A percentile compares a stretch with the other conserved stretches of the same genome.
Conservation (phyloP, 139 green algal genomes). For the Pleodorina starrii region DNA sequence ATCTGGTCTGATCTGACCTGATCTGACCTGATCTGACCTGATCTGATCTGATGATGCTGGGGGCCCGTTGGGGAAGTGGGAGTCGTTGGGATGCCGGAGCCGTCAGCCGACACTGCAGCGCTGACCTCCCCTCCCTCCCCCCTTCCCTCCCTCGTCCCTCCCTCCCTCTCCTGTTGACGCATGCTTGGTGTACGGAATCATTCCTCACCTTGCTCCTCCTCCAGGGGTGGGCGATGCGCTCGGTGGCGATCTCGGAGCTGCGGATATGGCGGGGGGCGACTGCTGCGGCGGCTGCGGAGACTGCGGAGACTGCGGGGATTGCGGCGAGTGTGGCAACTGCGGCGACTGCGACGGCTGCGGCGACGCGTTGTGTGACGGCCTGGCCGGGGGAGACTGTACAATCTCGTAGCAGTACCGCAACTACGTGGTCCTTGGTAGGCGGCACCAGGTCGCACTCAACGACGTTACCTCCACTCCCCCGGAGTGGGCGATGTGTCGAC, state of each 20-base stretch:
- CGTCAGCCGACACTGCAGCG: too few species aligned
- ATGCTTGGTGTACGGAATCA: too few species aligned
- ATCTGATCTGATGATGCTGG: too few species aligned
- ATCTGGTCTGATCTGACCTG: too few species aligned
- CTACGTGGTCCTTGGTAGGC: too few species aligned
- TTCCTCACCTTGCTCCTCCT: not conserved
- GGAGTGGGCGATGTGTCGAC: not conserved
- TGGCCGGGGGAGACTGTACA: not conserved
- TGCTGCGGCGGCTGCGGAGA: conserved; percentile 23
- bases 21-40: too few species aligned
- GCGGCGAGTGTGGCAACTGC: conserved; percentile 7
- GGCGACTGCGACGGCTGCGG: conserved; percentile 22
- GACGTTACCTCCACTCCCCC: too few species aligned
- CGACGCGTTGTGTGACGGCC: not conserved
- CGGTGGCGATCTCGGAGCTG: conserved; percentile 15
- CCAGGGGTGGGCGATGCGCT: not conserved
- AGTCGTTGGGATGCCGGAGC: too few species aligned
- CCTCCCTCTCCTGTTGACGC: not conserved
- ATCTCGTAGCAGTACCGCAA: too few species aligned
- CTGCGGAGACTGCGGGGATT: conserved; percentile 44
- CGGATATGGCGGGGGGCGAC: conserved; percentile 31
- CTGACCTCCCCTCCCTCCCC: too few species aligned
- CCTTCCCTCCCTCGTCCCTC: not conserved
- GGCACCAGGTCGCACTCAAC: not conserved
- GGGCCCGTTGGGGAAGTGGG: too few species aligned